phyloP scores from a whole-genome alignment of 1,284 basidiomycete genomes.

The Heterobasidion annosum region DNA sequence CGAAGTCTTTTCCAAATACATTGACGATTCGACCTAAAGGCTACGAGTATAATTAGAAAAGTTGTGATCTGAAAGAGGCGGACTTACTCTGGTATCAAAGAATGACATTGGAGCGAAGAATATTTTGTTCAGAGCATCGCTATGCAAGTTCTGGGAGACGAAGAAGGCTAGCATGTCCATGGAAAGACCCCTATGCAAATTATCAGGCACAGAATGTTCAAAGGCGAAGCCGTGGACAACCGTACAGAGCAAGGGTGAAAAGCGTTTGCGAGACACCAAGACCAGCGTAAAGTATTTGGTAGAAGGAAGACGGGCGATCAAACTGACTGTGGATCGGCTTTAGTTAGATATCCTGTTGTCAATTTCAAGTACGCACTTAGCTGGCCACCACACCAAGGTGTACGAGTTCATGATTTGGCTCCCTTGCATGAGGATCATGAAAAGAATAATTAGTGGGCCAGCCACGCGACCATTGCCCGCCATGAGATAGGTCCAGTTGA shows the following conservation, averaged over 20 bases:
- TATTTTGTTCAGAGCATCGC: constrained; percentile 11
- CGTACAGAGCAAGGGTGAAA: constrained; percentile 52
- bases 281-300: constrained; percentile 66
- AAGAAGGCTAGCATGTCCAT: constrained; percentile 55
- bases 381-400: constrained; percentile 69
- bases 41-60: constrained; percentile 19
- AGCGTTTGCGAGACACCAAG: constrained; percentile 53
- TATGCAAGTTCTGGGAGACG: constrained; percentile 47
- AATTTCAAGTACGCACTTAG: constrained; percentile 31
- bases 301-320: constrained; percentile 44
- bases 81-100: constrained; percentile 72
- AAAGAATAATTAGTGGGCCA: constrained; percentile 46
- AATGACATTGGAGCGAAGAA: constrained; percentile 69
- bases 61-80: background rate
- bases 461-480: constrained; percentile 56
- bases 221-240: constrained; percentile 31
- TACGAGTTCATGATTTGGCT: constrained; percentile 13
- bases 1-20: constrained; percentile 77
- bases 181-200: constrained; percentile 44
- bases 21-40: constrained; percentile 89
- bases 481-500: constrained; percentile 60
- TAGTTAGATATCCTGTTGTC: background rate
- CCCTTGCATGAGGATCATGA: constrained; percentile 52
- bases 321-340: constrained; percentile 27
- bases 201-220: too few species aligned